Evolutionary conservation across 148 eudicot species (phyloP), one percentile per base, ranked within the genome.

Genomic region (Linanthus parryae): DNA sequence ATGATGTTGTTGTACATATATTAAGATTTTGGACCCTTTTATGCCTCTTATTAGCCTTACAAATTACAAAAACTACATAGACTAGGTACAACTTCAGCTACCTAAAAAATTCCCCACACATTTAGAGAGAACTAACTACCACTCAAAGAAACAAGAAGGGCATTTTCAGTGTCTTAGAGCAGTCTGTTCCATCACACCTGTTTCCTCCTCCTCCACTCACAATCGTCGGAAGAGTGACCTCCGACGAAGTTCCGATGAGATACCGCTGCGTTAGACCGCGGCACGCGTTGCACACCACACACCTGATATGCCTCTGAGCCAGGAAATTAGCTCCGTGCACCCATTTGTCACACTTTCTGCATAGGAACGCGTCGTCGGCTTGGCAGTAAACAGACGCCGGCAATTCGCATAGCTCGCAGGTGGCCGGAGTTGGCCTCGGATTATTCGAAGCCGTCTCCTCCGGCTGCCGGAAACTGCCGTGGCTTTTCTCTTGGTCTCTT

Each of bases 241-340:
- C 54, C 15, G 26, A 22, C 24, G 71, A 48, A 54, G 45, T 12
- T 29, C 63, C 67, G n/a, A 71, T 15, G 2, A 71, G 24, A 42
- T 24, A 56, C 11, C 67, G 59, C 15, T 24, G 62, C 23, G 66
- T 71, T 25, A 71, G 61, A 5, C 71, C 51, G 16, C 52, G 71
- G 20, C 75, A 71, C 7, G 67, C 61, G 67, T 15, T 20, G 31
- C 75, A 71, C 3, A 71, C 54, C 16, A 61, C 41, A 49, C 66
- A 60, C 17, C 75, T 55, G 45, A 57, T 13, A 26, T 71, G 75
- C 59, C 75, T 66, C 14, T 39, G 56, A 0, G 75, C 75, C 12
- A 71, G 35, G 67, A 71, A 71, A 59, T 71, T 71, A 9, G 75
- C 75, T 14, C 71, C 71, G 34, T 71, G 75, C 24, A 71, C 75